phyloP scores from a whole-genome alignment of 2,329 filamentous ascomycete species.

The Iodosphaeria phyllophila region DNA sequence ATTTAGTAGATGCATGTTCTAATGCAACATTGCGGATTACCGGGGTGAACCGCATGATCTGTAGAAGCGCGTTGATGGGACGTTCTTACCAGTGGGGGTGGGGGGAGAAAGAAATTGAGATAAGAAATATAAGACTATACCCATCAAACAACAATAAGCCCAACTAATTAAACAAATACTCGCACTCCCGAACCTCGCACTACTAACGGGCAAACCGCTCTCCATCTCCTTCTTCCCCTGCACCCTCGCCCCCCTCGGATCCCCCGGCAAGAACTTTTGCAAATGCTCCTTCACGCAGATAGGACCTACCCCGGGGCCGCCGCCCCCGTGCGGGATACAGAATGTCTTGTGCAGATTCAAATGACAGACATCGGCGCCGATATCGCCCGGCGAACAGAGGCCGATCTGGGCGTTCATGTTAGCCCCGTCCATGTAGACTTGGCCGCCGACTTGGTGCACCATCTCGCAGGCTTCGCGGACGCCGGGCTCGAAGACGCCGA shows the following conservation, averaged over 20 bases:
- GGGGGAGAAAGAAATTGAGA: not conserved
- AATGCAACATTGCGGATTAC: too few species aligned
- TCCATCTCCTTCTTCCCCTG: conserved; percentile 32
- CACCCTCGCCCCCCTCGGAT: conserved; percentile 11
- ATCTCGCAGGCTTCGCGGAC: conserved; percentile 72
- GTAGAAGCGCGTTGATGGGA: too few species aligned
- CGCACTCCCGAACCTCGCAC: conserved; percentile 71
- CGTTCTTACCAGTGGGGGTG: too few species aligned
- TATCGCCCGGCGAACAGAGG: conserved; percentile 82
- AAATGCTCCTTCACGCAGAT: conserved; percentile 82
- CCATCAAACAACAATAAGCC: conserved; percentile 94
- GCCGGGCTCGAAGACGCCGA: conserved; percentile 81
- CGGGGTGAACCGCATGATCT: too few species aligned
- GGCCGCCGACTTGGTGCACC: conserved; percentile 74
- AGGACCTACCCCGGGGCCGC: conserved; percentile 82
- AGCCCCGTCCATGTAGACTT: conserved; percentile 96
- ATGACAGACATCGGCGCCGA: conserved; percentile 92
- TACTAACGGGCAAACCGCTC: conserved; percentile 42
- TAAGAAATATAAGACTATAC: conserved; percentile 19
- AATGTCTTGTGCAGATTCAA: conserved; percentile 98
- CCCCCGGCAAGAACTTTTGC: conserved; percentile 53
- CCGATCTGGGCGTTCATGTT: conserved; percentile 99
- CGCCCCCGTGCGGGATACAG: conserved; percentile 91
- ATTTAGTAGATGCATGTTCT: too few species aligned
- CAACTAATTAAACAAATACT: conserved; percentile 89